phyloP scores from a whole-genome alignment of 1,284 basidiomycete genomes.

The Amylostereum chailletii region DNA sequence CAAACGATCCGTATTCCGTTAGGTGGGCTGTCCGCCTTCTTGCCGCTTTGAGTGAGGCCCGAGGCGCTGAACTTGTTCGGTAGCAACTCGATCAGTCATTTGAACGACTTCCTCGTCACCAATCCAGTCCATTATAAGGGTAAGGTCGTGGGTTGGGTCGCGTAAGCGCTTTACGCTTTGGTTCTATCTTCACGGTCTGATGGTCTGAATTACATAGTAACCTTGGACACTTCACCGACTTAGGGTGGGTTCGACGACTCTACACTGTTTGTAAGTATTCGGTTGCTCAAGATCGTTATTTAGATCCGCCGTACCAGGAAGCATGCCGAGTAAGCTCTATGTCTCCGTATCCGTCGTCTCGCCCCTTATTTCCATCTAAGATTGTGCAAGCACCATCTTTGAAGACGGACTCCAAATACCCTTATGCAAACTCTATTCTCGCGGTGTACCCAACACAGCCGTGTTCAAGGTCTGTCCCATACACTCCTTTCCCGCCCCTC shows the following conservation, averaged over 20 bases:
- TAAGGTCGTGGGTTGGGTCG: constrained; percentile 1
- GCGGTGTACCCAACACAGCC: constrained; percentile 18
- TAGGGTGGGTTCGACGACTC: constrained; percentile 1
- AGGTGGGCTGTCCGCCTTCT: background rate
- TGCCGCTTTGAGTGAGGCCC: background rate
- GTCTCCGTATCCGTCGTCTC: background rate
- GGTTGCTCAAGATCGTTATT: no score
- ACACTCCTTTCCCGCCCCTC: background rate
- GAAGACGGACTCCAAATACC: constrained; percentile 24
- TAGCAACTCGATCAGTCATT: constrained; percentile 1
- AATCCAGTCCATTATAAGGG: background rate
- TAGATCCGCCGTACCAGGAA: constrained; percentile 14
- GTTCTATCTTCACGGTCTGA: no score
- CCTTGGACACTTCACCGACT: constrained; percentile 18
- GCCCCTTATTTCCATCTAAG: background rate
- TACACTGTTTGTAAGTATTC: no score
- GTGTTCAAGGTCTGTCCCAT: constrained; percentile 10
- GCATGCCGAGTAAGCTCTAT: constrained; percentile 16
- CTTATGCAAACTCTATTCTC: constrained; percentile 20
- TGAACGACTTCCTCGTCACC: background rate
- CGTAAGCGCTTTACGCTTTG: background rate
- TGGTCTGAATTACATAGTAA: constrained; percentile 2
- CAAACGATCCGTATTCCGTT: constrained; percentile 20
- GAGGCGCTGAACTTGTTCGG: background rate
- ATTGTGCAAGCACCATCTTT: constrained; percentile 15